Conservation (phyloP, 2,329 filamentous ascomycete species). For the Daldinia sp. region DNA sequence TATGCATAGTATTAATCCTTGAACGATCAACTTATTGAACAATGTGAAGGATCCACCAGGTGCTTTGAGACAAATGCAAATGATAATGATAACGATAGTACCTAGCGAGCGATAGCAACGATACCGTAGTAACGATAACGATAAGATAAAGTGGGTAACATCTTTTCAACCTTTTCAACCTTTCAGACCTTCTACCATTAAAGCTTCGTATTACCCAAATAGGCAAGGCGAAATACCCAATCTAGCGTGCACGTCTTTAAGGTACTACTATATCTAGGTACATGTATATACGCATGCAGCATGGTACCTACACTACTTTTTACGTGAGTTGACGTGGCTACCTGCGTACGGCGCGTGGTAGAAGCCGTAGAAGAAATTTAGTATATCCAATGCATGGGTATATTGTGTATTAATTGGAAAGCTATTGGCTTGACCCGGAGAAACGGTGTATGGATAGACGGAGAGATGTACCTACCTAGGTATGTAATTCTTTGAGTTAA, state of each 20-base stretch:
- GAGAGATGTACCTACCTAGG: not conserved
- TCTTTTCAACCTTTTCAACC: not conserved
- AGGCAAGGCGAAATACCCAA: constrained; percentile 35
- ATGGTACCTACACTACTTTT: constrained; percentile 22
- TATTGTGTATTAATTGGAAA: constrained; percentile 25
- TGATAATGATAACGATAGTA: constrained; percentile 28
- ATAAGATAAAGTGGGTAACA: not conserved
- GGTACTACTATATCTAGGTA: constrained; percentile 17
- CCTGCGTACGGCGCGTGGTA: constrained; percentile 32
- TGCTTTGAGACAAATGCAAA: not conserved
- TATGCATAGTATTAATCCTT: constrained; percentile 11
- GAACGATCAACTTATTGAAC: constrained; percentile 10
- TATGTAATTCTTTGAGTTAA: constrained; percentile 21
- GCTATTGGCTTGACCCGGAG: constrained; percentile 7
- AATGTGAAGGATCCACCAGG: not conserved
- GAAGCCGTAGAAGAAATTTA: constrained; percentile 16
- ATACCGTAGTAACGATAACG: constrained; percentile 19
- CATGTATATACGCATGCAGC: constrained; percentile 28
- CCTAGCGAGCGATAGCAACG: not conserved
- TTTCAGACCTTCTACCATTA: not conserved
- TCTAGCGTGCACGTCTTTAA: constrained; percentile 3
- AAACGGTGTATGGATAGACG: constrained; percentile 12
- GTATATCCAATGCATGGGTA: constrained; percentile 23
- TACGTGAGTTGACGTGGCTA: constrained; percentile 43
- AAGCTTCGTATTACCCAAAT: constrained; percentile 38